Percentiles rank a stretch among this genome's conserved stretches.
phyloP scores from a whole-genome alignment of 192 early-diverging fungal species.

The Podila minutissima region DNA sequence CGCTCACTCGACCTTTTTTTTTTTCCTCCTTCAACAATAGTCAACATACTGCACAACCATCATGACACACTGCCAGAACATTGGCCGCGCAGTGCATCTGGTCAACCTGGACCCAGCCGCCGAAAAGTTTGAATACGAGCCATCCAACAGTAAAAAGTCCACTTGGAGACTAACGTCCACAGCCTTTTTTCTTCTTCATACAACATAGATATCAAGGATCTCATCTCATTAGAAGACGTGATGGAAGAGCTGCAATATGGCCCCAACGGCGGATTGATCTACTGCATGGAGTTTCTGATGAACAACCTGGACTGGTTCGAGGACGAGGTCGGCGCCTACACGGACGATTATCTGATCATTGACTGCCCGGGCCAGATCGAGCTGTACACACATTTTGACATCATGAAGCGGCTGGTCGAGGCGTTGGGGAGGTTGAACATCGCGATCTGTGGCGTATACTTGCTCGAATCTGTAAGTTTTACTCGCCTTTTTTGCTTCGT shows the following conservation, averaged over 20 bases:
- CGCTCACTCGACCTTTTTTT: neutral
- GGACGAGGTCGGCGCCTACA: conserved; percentile 89
- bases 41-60: conserved; percentile 97
- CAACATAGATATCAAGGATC: conserved; percentile 84
- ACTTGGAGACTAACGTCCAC: neutral
- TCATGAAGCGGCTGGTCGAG: conserved; percentile 87
- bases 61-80: conserved; percentile 91
- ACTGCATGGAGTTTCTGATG: conserved; percentile 96
- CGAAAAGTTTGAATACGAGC: conserved; percentile 94
- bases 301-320: conserved; percentile 98
- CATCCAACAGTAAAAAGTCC: conserved; percentile 70
- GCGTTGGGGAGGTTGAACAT: conserved; percentile 78
- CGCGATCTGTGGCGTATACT: conserved; percentile 92
- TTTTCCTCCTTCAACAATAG: conserved; percentile 31
- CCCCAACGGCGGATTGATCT: conserved; percentile 97
- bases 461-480: conserved; percentile 73
- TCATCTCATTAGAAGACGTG: conserved; percentile 98
- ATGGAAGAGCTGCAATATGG: conserved; percentile 98
- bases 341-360: conserved; percentile 97
- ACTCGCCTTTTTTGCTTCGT: neutral
- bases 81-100: conserved; percentile 86
- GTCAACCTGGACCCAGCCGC: conserved; percentile 99
- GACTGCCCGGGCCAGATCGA: conserved; percentile 99
- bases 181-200: neutral
- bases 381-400: conserved; percentile 97